phyloP scores from a whole-genome alignment of 2,329 filamentous ascomycete species.

The Aspergillus tanneri region DNA sequence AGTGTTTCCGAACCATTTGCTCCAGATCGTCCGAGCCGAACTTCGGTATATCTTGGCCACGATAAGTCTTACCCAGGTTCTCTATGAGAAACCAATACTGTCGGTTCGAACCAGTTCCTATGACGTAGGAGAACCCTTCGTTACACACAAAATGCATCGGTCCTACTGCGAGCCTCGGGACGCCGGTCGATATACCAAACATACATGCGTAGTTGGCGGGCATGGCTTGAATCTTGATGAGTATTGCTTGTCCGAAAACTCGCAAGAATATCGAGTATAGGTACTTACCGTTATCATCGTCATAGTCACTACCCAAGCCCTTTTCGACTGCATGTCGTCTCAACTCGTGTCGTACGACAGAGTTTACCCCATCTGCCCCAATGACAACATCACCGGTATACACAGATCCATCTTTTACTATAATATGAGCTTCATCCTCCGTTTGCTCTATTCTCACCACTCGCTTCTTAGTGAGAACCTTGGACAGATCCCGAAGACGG shows the following conservation, averaged over 20 bases:
- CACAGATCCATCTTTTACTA: neutral
- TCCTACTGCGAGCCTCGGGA: conserved; percentile 5
- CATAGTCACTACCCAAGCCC: neutral
- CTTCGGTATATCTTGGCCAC: conserved; percentile 3
- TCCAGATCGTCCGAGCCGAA: too few species aligned
- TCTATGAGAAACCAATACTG: conserved; percentile 13
- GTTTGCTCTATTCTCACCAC: neutral
- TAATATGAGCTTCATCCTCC: neutral
- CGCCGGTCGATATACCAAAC: conserved; percentile 13
- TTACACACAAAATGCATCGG: conserved; percentile 6
- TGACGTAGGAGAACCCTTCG: conserved; percentile 2
- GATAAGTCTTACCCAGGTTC: conserved; percentile 5
- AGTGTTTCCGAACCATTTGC: too few species aligned
- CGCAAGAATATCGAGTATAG: neutral
- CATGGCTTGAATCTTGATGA: conserved; percentile 3
- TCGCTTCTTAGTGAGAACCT: neutral
- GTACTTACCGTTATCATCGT: neutral
- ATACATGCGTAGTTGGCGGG: conserved; percentile 16
- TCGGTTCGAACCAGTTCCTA: conserved; percentile 8
- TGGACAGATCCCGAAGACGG: neutral
- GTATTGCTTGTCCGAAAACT: too few species aligned
- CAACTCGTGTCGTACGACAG: conserved; percentile 6
- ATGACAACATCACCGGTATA: conserved; percentile 5
- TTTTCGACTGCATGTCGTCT: neutral
- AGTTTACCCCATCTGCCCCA: conserved; percentile 12